Conservation (phyloP, 345 rosid genomes). For the Aurinia saxatilis region DNA sequence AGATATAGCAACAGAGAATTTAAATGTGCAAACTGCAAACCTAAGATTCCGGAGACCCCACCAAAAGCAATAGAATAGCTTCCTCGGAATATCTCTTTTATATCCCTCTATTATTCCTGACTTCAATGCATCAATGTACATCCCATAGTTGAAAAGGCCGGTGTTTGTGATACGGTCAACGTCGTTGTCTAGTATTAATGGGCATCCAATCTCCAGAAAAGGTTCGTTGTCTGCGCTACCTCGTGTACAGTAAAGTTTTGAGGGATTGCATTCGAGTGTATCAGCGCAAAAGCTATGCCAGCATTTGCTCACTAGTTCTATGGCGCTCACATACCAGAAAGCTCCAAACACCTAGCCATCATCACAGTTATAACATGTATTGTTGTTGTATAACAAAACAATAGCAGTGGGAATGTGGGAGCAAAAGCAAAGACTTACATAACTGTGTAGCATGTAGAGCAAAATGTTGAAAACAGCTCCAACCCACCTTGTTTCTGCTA, state of each 20-base stretch:
- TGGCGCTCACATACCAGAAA: constrained; percentile 21
- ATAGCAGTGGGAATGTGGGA: too few species aligned
- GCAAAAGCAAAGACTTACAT: background rate
- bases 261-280: background rate
- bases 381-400: too few species aligned
- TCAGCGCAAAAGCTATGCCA: constrained; percentile 13
- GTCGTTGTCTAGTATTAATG: constrained; percentile 11
- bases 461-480: constrained; percentile 21
- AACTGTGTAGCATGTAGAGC: too few species aligned
- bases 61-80: constrained; percentile 22
- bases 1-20: too few species aligned
- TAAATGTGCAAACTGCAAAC: constrained; percentile 9
- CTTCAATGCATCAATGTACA: constrained; percentile 21
- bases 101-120: constrained; percentile 6
- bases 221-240: background rate
- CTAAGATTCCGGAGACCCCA: constrained; percentile 19
- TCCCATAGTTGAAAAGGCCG: constrained; percentile 20
- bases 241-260: background rate
- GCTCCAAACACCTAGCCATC: constrained; percentile 25
- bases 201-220: constrained; percentile 7
- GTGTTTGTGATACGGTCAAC: constrained; percentile 1
- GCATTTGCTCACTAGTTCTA: constrained; percentile 3
- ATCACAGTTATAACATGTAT: too few species aligned
- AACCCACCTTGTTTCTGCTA: constrained; percentile 12
- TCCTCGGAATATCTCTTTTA: constrained; percentile 6